Evolutionary conservation across 768 basidiomycete genomes (phyloP).

Genomic region (Mycena polygramma): DNA sequence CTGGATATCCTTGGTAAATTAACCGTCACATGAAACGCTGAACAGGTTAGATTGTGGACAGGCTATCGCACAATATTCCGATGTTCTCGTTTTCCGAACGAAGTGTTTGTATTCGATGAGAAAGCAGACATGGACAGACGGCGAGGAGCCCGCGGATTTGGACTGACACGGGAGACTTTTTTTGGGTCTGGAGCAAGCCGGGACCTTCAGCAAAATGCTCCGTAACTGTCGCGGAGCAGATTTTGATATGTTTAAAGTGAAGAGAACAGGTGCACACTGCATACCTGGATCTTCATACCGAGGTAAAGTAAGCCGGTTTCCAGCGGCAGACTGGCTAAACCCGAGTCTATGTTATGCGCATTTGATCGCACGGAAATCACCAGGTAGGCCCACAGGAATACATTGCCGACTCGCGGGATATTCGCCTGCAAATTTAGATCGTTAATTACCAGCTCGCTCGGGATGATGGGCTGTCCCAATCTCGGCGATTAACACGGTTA

Average conservation of each 20-base stretch:
- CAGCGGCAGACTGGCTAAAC: background rate
- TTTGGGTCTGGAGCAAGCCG: background rate
- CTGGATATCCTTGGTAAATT: too few relatives aligned
- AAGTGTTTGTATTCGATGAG: background rate
- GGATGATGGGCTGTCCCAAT: conserved; percentile 9
- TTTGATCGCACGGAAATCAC: conserved; percentile 14
- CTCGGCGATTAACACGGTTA: conserved; percentile 11
- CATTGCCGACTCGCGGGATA: background rate
- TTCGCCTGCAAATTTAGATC: conserved; percentile 3
- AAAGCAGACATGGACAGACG: background rate
- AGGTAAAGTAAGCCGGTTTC: background rate
- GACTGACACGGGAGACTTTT: too few relatives aligned
- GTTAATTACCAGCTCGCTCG: conserved; percentile 12
- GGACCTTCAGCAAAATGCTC: background rate
- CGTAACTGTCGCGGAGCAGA: background rate
- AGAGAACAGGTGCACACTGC: background rate
- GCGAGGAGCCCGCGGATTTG: too few relatives aligned
- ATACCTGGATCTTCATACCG: background rate
- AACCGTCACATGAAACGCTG: background rate
- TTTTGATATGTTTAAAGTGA: background rate
- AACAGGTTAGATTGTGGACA: background rate
- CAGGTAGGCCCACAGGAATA: background rate
- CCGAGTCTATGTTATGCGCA: background rate
- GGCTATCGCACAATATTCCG: background rate
- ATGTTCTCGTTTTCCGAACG: background rate